Evolutionary conservation across 1,139 yeast species (phyloP).

Genomic region (Nakaseomyces sp.): DNA sequence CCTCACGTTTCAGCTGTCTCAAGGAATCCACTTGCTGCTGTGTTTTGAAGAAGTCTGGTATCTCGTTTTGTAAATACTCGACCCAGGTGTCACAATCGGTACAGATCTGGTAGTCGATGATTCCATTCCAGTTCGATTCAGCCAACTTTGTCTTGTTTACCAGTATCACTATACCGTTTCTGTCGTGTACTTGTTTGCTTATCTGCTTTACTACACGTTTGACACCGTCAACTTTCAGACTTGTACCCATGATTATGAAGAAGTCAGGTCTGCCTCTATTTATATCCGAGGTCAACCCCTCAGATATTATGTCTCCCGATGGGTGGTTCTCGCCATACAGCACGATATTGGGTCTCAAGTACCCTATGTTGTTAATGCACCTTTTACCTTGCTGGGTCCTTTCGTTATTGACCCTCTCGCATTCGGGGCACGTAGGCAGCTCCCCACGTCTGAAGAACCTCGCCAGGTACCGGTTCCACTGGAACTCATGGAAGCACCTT

Average conservation of each 20-base stretch:
- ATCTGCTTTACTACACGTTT: slow-evolving; percentile 61
- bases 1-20: slow-evolving; percentile 27
- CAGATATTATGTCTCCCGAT: slow-evolving; percentile 67
- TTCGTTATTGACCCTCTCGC: slow-evolving; percentile 38
- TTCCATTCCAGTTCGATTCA: slow-evolving; percentile 46
- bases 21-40: slow-evolving; percentile 27
- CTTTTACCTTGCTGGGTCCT: slow-evolving; percentile 56
- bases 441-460: slow-evolving; percentile 35
- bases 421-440: slow-evolving; percentile 47
- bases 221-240: slow-evolving; percentile 81
- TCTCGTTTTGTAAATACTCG: slow-evolving; percentile 18
- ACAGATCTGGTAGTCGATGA: slow-evolving; percentile 49
- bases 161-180: slow-evolving; percentile 50
- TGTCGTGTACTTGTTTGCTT: slow-evolving; percentile 56
- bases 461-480: slow-evolving; percentile 53
- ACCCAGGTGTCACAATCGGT: slow-evolving; percentile 83
- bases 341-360: slow-evolving; percentile 72
- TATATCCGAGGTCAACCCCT: slow-evolving; percentile 58
- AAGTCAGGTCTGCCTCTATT: slow-evolving; percentile 60
- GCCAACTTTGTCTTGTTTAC: slow-evolving; percentile 44
- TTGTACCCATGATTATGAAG: slow-evolving; percentile 76
- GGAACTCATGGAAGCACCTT: slow-evolving; percentile 47
- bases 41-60: slow-evolving; percentile 29
- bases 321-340: slow-evolving; percentile 85
- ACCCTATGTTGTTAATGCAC: slow-evolving; percentile 65